Percentiles rank a stretch among this genome's conserved stretches.
These are phyloP conservation scores for Aspergillus luchuensis DNA, from an alignment of 2,329 filamentous ascomycete genomes.

Conservation along the genomic window DNA sequence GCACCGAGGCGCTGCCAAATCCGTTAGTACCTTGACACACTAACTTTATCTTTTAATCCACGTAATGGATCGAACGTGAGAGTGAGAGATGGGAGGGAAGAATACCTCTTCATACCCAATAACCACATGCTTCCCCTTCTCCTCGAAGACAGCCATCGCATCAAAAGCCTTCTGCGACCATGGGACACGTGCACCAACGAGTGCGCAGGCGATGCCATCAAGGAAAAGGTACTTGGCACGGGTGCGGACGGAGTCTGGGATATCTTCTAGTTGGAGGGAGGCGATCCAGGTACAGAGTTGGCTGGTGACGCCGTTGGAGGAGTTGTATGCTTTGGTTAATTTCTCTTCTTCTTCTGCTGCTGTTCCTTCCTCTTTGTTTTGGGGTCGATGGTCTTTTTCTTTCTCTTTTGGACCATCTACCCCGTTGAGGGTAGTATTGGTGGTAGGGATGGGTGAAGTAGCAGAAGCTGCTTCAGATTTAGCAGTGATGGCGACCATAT, in stretches of 20 bases:
- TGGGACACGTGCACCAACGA: constrained; percentile 45
- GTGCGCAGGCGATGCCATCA: constrained; percentile 46
- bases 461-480: too few relatives aligned
- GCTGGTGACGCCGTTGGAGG: constrained; percentile 1
- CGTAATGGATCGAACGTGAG: too few relatives aligned
- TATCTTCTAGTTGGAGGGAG: constrained; percentile 19
- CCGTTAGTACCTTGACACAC: background rate
- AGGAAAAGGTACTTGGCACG: constrained; percentile 49
- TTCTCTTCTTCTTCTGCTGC: too few relatives aligned
- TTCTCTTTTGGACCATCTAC: too few relatives aligned
- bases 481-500: too few relatives aligned
- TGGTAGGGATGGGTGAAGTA: too few relatives aligned
- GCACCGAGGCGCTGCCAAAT: constrained; percentile 27
- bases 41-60: too few relatives aligned
- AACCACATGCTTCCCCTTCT: constrained; percentile 26
- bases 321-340: background rate
- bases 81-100: too few relatives aligned
- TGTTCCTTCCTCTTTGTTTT: too few relatives aligned
- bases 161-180: constrained; percentile 44
- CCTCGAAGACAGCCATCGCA: constrained; percentile 36
- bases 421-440: too few relatives aligned
- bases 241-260: constrained; percentile 35
- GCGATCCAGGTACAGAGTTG: constrained; percentile 16
- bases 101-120: constrained; percentile 19
- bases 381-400: too few relatives aligned